These are phyloP conservation scores for carrot (Daucus carota) DNA, from an alignment of 129 eudicot species.

Conservation along the genomic window DNA sequence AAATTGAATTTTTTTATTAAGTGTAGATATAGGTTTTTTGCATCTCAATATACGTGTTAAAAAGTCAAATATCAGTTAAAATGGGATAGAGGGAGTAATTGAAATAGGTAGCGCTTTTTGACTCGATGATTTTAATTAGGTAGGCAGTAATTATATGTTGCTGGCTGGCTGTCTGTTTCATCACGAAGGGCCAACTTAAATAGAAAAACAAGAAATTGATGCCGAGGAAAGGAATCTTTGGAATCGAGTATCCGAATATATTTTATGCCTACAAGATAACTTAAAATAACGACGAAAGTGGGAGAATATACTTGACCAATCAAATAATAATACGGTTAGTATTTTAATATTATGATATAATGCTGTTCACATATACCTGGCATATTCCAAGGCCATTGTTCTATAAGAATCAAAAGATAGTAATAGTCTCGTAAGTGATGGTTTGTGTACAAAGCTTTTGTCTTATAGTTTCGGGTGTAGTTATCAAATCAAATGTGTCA, in stretches of 20 bases:
- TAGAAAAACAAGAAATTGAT: not conserved
- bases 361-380: constrained; percentile 5
- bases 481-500: not conserved
- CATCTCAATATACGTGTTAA: too few relatives aligned
- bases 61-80: too few relatives aligned
- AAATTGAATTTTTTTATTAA: too few relatives aligned
- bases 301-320: constrained; percentile 10
- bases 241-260: constrained; percentile 9
- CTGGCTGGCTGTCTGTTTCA: not conserved
- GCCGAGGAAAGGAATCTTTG: not conserved
- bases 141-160: not conserved
- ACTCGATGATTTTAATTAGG: not conserved
- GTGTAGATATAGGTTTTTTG: too few relatives aligned
- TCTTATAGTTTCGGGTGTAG: not conserved
- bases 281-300: not conserved
- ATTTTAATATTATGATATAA: not conserved
- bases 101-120: not conserved
- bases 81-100: not conserved
- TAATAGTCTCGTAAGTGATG: not conserved
- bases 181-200: not conserved
- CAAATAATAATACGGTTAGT: not conserved
- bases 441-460: not conserved
- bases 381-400: not conserved
- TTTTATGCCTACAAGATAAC: constrained; percentile 1
- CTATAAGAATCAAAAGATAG: not conserved